Conservation (phyloP, 352 stramenopile species). For the Globisporangium barbulae region DNA sequence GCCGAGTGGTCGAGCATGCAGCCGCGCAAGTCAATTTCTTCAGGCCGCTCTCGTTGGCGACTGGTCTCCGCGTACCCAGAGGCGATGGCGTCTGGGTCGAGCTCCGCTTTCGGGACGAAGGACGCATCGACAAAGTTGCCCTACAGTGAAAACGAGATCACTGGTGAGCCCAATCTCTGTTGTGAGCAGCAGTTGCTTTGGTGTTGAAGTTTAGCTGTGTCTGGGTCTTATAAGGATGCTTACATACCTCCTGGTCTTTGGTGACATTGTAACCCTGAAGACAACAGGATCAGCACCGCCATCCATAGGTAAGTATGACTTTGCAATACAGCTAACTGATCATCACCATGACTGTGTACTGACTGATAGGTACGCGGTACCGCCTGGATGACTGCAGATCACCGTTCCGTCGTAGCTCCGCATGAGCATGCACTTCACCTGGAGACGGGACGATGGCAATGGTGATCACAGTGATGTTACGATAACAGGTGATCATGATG, state of each 20-base stretch:
- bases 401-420: constrained; percentile 49
- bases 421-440: constrained; percentile 42
- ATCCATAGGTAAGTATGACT: not conserved
- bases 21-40: constrained; percentile 49
- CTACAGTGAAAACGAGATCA: constrained; percentile 15
- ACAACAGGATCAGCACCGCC: not conserved
- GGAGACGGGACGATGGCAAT: not conserved
- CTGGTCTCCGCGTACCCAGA: constrained; percentile 13
- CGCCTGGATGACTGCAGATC: constrained; percentile 41
- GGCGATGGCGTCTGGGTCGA: constrained; percentile 3
- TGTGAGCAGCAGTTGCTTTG: not conserved
- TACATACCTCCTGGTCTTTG: constrained; percentile 29
- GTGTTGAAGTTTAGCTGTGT: too few relatives aligned
- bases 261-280: constrained; percentile 35
- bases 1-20: constrained; percentile 41
- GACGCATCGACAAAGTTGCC: constrained; percentile 28
- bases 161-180: not conserved
- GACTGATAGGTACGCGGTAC: constrained; percentile 48
- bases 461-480: not conserved
- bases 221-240: too few relatives aligned
- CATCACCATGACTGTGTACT: not conserved
- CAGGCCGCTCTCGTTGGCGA: not conserved
- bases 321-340: not conserved
- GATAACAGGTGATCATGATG: not conserved
- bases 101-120: constrained; percentile 9